Conservation (phyloP, 2,329 filamentous ascomycete species). For the Cladosporium sp. region DNA sequence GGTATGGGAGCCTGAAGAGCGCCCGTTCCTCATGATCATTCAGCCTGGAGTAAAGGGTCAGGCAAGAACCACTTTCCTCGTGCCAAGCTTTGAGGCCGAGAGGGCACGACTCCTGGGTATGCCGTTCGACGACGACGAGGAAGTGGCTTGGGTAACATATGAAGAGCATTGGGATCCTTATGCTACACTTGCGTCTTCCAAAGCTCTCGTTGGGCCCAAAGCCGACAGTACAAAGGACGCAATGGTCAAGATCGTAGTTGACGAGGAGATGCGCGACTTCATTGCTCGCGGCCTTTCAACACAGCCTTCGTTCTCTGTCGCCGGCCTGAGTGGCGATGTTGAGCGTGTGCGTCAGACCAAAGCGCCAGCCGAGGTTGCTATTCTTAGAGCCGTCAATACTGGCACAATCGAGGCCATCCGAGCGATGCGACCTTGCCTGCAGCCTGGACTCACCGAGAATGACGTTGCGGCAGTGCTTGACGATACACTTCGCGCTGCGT, state of each 20-base stretch:
- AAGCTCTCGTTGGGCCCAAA: constrained; percentile 9
- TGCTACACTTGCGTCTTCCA: constrained; percentile 42
- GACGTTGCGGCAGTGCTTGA: constrained; percentile 55
- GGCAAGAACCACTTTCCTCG: constrained; percentile 56
- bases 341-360: constrained; percentile 59
- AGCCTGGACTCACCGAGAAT: constrained; percentile 54
- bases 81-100: constrained; percentile 58
- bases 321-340: constrained; percentile 51
- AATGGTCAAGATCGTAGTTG: constrained; percentile 53
- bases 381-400: constrained; percentile 59
- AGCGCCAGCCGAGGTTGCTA: constrained; percentile 51
- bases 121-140: constrained; percentile 48
- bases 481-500: constrained; percentile 50
- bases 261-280: constrained; percentile 62
- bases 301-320: constrained; percentile 51
- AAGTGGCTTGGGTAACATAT: constrained; percentile 50
- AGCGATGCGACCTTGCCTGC: constrained; percentile 54
- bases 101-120: constrained; percentile 57
- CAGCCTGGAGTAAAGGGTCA: constrained; percentile 46
- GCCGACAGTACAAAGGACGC: constrained; percentile 13
- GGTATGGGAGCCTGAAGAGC: constrained; percentile 61
- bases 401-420: constrained; percentile 59
- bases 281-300: constrained; percentile 54
- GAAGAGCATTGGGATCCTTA: constrained; percentile 65
- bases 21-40: constrained; percentile 60